Evolutionary conservation across 495 filamentous ascomycete species (phyloP).

Genomic region (Evernia prunastri): DNA sequence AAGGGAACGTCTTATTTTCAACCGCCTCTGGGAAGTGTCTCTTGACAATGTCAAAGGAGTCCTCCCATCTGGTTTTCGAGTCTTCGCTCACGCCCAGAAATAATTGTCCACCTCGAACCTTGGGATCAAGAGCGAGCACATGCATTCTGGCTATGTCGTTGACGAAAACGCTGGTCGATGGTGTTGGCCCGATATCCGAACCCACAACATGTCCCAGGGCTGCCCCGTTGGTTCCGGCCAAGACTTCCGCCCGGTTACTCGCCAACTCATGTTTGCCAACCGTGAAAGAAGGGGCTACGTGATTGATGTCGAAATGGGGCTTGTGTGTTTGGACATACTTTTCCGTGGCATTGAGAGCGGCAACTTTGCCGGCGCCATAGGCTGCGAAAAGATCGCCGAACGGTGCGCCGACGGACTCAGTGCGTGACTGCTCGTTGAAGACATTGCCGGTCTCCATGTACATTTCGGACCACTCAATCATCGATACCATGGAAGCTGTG

Average conservation of each 20-base stretch:
- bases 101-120: not conserved
- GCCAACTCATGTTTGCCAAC: not conserved
- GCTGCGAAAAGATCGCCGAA: slow-evolving; percentile 9
- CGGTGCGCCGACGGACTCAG: not conserved
- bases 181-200: too few species aligned
- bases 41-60: slow-evolving; percentile 36
- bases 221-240: not conserved
- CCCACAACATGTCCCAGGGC: slow-evolving; percentile 12
- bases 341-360: slow-evolving; percentile 31
- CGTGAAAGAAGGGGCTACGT: not conserved
- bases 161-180: too few species aligned
- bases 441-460: not conserved
- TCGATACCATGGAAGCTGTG: not conserved
- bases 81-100: slow-evolving; percentile 32
- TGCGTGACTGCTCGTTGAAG: slow-evolving; percentile 14
- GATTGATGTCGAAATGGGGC: slow-evolving; percentile 31
- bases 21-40: slow-evolving; percentile 39
- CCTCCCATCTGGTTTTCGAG: slow-evolving; percentile 38
- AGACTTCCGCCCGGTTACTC: not conserved
- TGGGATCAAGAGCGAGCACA: too few species aligned
- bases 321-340: slow-evolving; percentile 25
- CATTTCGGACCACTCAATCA: not conserved
- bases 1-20: slow-evolving; percentile 33
- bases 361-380: slow-evolving; percentile 32
- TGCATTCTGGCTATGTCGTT: too few species aligned